These are phyloP conservation scores for Starmerella powellii DNA, from an alignment of 805 yeast species.

Conservation along the genomic window DNA sequence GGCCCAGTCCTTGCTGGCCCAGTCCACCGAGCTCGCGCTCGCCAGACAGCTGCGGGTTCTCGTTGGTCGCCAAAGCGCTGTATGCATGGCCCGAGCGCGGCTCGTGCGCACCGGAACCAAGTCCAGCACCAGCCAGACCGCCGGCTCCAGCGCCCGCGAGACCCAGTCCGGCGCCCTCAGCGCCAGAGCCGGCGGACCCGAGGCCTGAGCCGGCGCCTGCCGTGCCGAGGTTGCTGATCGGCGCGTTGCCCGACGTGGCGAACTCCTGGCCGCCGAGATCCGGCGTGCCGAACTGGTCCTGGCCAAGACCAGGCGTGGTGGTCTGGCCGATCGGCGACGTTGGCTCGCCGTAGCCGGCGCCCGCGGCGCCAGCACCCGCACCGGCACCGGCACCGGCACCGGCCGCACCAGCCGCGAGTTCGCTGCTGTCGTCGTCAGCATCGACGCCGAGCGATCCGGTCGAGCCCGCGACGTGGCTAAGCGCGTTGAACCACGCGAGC, in stretches of 20 bases:
- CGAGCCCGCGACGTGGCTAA: conserved; percentile 23
- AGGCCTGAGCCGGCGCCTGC: no score
- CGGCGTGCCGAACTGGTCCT: background rate
- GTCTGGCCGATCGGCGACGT: no score
- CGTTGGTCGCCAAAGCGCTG: no score
- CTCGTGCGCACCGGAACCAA: background rate
- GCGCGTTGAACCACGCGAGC: conserved; percentile 37
- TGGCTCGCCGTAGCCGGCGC: background rate
- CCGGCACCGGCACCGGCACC: background rate
- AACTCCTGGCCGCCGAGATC: background rate
- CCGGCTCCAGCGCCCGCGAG: background rate
- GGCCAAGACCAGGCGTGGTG: no score
- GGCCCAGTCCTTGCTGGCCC: background rate
- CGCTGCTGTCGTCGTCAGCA: conserved; percentile 10
- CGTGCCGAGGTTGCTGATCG: background rate
- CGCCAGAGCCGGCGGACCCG: no score
- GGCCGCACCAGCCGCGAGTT: background rate
- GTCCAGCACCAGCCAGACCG: background rate
- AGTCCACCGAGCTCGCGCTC: background rate
- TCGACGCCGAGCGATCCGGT: conserved; percentile 5
- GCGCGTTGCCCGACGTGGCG: no score
- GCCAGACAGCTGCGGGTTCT: no score
- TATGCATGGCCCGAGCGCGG: no score
- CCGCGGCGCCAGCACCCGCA: background rate
- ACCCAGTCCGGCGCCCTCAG: background rate